A percentile compares a stretch with the other conserved stretches of the same genome.
Evolutionary conservation across 768 basidiomycete species (phyloP).

Genomic region (Leccinellum rugosiceps): DNA sequence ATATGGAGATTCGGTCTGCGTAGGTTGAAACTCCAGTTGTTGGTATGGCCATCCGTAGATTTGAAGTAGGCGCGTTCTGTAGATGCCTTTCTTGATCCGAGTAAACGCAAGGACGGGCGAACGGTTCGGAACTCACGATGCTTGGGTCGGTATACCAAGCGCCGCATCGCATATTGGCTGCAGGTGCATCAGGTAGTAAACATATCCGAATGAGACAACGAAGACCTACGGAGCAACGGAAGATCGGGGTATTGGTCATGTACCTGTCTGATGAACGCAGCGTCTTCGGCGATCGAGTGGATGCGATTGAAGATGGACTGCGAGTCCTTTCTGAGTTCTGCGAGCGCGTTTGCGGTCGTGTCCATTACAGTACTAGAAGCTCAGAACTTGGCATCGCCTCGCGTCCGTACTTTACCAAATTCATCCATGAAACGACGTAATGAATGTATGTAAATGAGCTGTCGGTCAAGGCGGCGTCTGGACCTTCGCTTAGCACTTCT

Average conservation of each 20-base stretch:
- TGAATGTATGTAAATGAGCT: background rate
- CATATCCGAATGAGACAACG: too few species aligned
- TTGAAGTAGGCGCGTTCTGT: constrained; percentile 72
- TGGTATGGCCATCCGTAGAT: constrained; percentile 84
- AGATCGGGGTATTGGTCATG: constrained; percentile 44
- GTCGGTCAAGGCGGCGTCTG: background rate
- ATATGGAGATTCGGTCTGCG: constrained; percentile 83
- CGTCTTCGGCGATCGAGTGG: constrained; percentile 81
- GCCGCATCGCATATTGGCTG: constrained; percentile 91
- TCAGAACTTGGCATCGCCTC: too few species aligned
- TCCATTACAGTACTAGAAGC: background rate
- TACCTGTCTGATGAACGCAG: constrained; percentile 61
- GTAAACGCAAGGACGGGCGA: background rate
- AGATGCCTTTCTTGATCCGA: constrained; percentile 6
- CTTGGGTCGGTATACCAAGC: constrained; percentile 86
- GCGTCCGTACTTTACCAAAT: background rate
- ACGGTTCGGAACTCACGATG: constrained; percentile 40
- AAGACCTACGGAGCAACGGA: constrained; percentile 53
- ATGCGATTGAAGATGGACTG: constrained; percentile 83
- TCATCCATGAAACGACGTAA: background rate
- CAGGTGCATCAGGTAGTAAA: too few species aligned
- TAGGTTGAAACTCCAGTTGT: constrained; percentile 83
- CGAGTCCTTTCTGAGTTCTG: constrained; percentile 59
- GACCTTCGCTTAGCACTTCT: background rate
- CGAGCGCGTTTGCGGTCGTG: background rate